Base-by-base conservation (phyloP, 2,329 filamentous ascomycete species). In the Colletotrichum liaoningense region DNA sequence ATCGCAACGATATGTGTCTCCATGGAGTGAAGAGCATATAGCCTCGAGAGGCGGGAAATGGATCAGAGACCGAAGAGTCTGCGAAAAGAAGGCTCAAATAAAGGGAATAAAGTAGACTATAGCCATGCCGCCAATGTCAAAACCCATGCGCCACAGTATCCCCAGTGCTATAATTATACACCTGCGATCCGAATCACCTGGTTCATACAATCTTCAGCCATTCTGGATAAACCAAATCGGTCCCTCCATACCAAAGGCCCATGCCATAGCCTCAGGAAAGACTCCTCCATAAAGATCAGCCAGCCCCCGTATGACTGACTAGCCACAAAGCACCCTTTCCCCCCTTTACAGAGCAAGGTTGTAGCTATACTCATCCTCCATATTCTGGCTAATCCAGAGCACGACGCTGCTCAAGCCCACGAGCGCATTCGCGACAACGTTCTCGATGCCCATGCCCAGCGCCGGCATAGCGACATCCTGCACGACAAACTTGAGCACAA, bases 341-440 rank as follows among this genome's bases (percentile, higher is more conserved):
- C 22, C 93, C 71, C 95, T 69, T 83, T 81, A 92, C 75, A 93
- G 84, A 73, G 90, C 87, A 76, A 93, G 82, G 81, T 92, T 93
- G 82, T 93, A 93, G 59, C 90, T 88, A 77, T 93, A 93, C 82
- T 93, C 91, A 78, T 93, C 91, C 84, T 93, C 91, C 89, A 93
- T 92, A 78, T 93, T 93, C 86, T 93, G 91, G 83, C 88, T 91
- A 68, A 93, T 83, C 91, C 91, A 93, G 55, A 93, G 86, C 73
- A 92, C 88, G 60, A 92, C 90, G 26, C 88, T 89, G 82, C 90
- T 90, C 68, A 91, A 80, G 66, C 90, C 90, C 67, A 93, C 90
- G 46, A 92, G 83, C 30, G 84, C 90, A 82, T 93, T 93, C 75
- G 90, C 89, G 46, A 92, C 84, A n/a, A 93, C 85, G 75, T 92